phyloP scores from a whole-genome alignment of 225 moss, liverwort and hornwort genomes.

The Lunularia cruciata region DNA sequence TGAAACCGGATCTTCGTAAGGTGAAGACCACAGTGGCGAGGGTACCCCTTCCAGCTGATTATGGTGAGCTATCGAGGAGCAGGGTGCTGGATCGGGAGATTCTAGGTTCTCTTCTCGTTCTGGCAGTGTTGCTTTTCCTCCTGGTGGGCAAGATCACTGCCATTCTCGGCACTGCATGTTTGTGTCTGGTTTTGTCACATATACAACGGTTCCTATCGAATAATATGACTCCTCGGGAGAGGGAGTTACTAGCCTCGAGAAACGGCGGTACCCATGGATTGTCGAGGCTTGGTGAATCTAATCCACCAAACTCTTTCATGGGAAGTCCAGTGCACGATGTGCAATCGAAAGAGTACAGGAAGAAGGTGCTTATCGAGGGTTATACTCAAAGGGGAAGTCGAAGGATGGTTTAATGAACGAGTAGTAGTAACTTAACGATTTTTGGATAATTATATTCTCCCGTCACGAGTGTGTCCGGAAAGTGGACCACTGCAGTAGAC shows the following conservation, averaged over 20 bases:
- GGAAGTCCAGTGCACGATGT: slow-evolving; percentile 21
- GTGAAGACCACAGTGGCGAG: slow-evolving; percentile 23
- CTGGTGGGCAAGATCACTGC: slow-evolving; percentile 37
- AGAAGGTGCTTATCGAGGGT: slow-evolving; percentile 42
- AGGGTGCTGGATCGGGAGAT: slow-evolving; percentile 26
- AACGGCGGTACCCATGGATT: background rate
- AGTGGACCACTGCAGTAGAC: slow-evolving; percentile 10
- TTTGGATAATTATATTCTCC: background rate
- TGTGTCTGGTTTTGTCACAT: slow-evolving; percentile 39
- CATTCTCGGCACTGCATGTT: slow-evolving; percentile 32
- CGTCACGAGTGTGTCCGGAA: slow-evolving; percentile 1
- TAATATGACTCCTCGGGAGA: slow-evolving; percentile 18
- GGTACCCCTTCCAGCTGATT: slow-evolving; percentile 7
- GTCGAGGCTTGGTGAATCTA: slow-evolving; percentile 9
- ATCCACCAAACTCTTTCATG: background rate
- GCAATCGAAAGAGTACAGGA: slow-evolving; percentile 43
- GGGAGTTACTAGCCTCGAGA: slow-evolving; percentile 11
- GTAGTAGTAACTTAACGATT: background rate
- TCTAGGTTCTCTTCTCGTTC: slow-evolving; percentile 35
- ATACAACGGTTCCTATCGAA: slow-evolving; percentile 16
- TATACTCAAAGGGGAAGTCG: slow-evolving; percentile 38
- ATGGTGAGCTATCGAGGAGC: slow-evolving; percentile 26
- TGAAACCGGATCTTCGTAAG: slow-evolving; percentile 20
- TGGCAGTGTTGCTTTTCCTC: slow-evolving; percentile 35
- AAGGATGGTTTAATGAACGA: background rate